Evolutionary conservation across 2,329 filamentous ascomycete species (phyloP).

Genomic region (Beauveria bassiana): DNA sequence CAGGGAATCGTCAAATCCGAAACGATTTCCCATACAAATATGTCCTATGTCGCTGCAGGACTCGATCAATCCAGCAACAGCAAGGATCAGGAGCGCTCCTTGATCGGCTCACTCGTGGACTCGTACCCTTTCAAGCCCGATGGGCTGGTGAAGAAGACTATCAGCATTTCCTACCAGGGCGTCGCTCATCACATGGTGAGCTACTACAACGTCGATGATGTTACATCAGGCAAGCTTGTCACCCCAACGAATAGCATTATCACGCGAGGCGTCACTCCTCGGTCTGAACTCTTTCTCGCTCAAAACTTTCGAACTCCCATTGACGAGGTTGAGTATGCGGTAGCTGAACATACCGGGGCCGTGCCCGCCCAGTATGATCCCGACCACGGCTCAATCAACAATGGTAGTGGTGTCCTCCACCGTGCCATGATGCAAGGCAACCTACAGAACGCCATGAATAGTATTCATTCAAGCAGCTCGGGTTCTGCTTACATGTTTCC

Average conservation of each 20-base stretch:
- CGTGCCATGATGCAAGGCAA: slow-evolving; percentile 20
- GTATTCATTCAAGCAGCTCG: not conserved
- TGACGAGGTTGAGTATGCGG: slow-evolving; percentile 45
- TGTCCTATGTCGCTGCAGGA: slow-evolving; percentile 13
- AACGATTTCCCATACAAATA: slow-evolving; percentile 17
- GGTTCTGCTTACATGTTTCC: not conserved
- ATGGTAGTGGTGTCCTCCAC: slow-evolving; percentile 17
- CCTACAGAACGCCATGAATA: slow-evolving; percentile 14
- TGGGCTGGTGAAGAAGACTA: slow-evolving; percentile 87
- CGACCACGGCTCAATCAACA: slow-evolving; percentile 10
- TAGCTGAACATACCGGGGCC: slow-evolving; percentile 11
- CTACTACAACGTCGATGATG: slow-evolving; percentile 79
- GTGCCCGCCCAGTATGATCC: slow-evolving; percentile 12
- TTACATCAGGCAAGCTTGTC: slow-evolving; percentile 51
- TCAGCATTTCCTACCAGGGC: slow-evolving; percentile 68
- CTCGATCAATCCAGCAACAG: slow-evolving; percentile 10
- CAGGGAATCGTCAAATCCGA: slow-evolving; percentile 31
- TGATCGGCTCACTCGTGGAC: slow-evolving; percentile 81
- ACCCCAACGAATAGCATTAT: slow-evolving; percentile 45
- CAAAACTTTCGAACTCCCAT: slow-evolving; percentile 62
- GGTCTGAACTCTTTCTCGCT: slow-evolving; percentile 48
- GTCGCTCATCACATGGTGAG: slow-evolving; percentile 80
- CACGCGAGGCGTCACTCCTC: slow-evolving; percentile 39
- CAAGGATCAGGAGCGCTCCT: slow-evolving; percentile 29
- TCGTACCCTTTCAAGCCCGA: slow-evolving; percentile 79